These are phyloP conservation scores for Phytophthora melonis DNA, from an alignment of 352 stramenopile species.

Conservation along the genomic window DNA sequence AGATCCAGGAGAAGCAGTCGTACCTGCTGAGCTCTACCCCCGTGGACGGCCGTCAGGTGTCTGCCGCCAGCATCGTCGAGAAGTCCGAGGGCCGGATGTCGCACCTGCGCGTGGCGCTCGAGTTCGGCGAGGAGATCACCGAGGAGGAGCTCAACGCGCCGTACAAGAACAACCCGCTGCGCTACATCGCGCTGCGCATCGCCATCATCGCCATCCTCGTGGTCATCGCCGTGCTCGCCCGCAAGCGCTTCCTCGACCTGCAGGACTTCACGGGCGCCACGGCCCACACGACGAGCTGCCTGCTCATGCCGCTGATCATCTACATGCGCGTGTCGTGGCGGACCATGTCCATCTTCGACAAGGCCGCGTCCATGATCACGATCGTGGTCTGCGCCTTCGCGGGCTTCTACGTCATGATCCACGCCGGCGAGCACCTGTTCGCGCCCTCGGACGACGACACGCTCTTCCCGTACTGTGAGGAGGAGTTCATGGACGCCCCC, in stretches of 20 bases:
- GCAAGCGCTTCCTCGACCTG: constrained; percentile 54
- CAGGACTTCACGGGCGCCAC: constrained; percentile 53
- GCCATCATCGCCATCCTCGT: constrained; percentile 42
- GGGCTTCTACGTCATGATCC: constrained; percentile 55
- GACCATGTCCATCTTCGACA: constrained; percentile 49
- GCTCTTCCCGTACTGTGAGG: constrained; percentile 57
- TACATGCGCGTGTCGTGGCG: constrained; percentile 49
- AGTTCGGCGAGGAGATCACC: constrained; percentile 2
- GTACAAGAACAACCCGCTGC: neutral
- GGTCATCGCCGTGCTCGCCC: constrained; percentile 39
- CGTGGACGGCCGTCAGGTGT: constrained; percentile 5
- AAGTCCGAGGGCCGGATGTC: constrained; percentile 3
- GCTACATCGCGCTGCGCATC: neutral
- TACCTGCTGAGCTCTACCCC: constrained; percentile 25
- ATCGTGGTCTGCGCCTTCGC: constrained; percentile 49
- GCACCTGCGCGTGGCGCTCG: neutral
- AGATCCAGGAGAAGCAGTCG: constrained; percentile 26
- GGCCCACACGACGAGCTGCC: constrained; percentile 26
- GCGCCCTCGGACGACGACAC: constrained; percentile 34
- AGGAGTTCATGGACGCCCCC: constrained; percentile 41
- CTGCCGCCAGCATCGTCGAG: neutral
- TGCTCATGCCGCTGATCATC: constrained; percentile 54
- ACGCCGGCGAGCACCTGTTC: constrained; percentile 53
- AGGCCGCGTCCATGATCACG: constrained; percentile 41
- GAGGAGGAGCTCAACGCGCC: neutral